A percentile compares a stretch with the other conserved stretches of the same genome.
Conservation (phyloP, 2,329 filamentous ascomycete species). For the Decorospora gaudefroyi region DNA sequence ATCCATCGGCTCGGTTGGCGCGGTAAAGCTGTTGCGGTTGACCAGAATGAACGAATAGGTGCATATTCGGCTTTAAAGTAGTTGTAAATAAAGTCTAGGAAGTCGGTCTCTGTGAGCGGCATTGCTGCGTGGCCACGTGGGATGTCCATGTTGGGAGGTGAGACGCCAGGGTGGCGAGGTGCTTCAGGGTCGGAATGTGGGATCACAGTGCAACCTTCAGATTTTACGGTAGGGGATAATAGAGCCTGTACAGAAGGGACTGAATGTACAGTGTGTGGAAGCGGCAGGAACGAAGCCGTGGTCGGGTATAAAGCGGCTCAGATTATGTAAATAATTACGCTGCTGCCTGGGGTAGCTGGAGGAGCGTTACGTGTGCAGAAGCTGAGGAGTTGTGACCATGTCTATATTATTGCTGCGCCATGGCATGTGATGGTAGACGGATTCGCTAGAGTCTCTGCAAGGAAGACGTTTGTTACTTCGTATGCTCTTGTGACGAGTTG, state of each 20-base stretch:
- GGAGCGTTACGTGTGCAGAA: slow-evolving; percentile 26
- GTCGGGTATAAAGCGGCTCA: background rate
- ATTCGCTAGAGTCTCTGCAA: slow-evolving; percentile 2
- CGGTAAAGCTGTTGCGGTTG: slow-evolving; percentile 42
- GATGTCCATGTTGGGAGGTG: slow-evolving; percentile 36
- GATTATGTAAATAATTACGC: slow-evolving; percentile 26
- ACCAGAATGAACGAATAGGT: slow-evolving; percentile 45
- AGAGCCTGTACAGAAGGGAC: background rate
- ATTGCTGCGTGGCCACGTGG: slow-evolving; percentile 36
- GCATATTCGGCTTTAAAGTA: slow-evolving; percentile 48
- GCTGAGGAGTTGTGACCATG: slow-evolving; percentile 24
- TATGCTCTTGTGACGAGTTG: slow-evolving; percentile 10
- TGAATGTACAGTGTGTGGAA: background rate
- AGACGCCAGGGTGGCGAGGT: slow-evolving; percentile 12
- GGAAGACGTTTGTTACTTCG: background rate
- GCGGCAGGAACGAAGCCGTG: background rate
- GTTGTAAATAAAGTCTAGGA: slow-evolving; percentile 45
- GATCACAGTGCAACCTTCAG: slow-evolving; percentile 8
- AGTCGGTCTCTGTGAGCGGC: slow-evolving; percentile 42
- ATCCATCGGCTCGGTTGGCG: slow-evolving; percentile 38
- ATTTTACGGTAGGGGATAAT: background rate
- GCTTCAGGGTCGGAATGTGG: background rate
- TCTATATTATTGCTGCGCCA: slow-evolving; percentile 26
- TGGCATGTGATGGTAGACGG: slow-evolving; percentile 30
- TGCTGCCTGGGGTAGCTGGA: slow-evolving; percentile 38